phyloP scores from a whole-genome alignment of 148 eudicot genomes.

The Rhododendron henanense region DNA sequence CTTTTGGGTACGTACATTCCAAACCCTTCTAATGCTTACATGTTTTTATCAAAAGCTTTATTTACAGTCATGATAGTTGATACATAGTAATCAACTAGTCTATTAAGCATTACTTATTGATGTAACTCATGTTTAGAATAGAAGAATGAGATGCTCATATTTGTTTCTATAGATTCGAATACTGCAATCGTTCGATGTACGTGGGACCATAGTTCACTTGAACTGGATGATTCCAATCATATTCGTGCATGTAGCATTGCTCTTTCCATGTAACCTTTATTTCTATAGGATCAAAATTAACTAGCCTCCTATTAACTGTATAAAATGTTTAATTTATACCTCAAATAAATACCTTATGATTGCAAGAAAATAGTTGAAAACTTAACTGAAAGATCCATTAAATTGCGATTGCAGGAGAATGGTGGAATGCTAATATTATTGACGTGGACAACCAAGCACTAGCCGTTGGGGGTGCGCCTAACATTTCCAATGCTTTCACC shows the following conservation, averaged over 20 bases:
- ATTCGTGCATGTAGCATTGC: background rate
- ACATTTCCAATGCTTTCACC: conserved; percentile 50
- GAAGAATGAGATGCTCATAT: background rate
- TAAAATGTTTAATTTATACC: background rate
- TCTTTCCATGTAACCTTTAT: background rate
- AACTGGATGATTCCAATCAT: too few relatives aligned
- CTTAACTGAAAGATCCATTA: background rate
- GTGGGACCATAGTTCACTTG: too few relatives aligned
- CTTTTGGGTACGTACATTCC: conserved; percentile 52
- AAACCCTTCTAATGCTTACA: background rate
- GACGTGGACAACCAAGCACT: conserved; percentile 35
- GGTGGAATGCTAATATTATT: conserved; percentile 67
- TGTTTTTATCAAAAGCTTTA: background rate
- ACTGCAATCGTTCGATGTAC: too few relatives aligned
- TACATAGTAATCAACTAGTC: background rate
- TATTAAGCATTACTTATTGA: background rate
- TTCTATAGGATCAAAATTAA: too few relatives aligned
- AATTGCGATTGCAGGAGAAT: conserved; percentile 48
- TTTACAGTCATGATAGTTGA: background rate
- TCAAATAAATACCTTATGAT: background rate
- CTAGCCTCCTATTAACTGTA: background rate
- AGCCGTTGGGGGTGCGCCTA: conserved; percentile 45
- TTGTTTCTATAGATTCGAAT: background rate
- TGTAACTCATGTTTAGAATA: background rate
- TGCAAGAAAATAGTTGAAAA: background rate